Percentiles rank a stretch among this genome's conserved stretches.
phyloP scores from a whole-genome alignment of 108 stramenopile species.

The Cyclotella atomus region DNA sequence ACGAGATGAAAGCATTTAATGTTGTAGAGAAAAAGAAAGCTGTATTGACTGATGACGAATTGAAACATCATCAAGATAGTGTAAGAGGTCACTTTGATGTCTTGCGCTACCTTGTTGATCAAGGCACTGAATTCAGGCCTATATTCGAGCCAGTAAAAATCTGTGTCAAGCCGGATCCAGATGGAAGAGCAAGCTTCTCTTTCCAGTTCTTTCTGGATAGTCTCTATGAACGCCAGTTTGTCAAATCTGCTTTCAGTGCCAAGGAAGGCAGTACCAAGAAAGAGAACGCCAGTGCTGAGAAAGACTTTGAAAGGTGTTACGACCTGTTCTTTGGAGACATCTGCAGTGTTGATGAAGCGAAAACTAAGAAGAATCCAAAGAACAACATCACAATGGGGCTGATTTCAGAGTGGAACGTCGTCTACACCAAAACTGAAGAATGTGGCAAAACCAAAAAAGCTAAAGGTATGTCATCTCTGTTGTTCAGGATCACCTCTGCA shows the following conservation, averaged over 20 bases:
- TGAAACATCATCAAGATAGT: background rate
- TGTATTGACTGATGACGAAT: background rate
- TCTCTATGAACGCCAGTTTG: background rate
- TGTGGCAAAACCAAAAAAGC: background rate
- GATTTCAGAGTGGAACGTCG: slow-evolving; percentile 12
- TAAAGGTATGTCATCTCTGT: background rate
- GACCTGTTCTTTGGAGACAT: slow-evolving; percentile 5
- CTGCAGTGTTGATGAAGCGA: background rate
- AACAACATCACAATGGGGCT: slow-evolving; percentile 1
- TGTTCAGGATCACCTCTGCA: background rate
- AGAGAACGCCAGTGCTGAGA: background rate
- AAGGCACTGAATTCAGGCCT: background rate
- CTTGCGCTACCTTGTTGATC: background rate
- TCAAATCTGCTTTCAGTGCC: background rate
- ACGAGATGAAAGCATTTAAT: background rate
- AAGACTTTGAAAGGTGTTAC: background rate
- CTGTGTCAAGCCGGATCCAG: background rate
- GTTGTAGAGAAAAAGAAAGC: background rate
- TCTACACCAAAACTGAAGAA: slow-evolving; percentile 13
- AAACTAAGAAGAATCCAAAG: background rate
- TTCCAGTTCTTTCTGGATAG: slow-evolving; percentile 16
- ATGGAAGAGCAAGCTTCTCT: background rate
- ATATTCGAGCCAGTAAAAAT: background rate
- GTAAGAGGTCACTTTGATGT: background rate
- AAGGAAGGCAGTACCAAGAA: background rate